phyloP scores from a whole-genome alignment of 306 rosid genomes.

The Betula pendula region DNA sequence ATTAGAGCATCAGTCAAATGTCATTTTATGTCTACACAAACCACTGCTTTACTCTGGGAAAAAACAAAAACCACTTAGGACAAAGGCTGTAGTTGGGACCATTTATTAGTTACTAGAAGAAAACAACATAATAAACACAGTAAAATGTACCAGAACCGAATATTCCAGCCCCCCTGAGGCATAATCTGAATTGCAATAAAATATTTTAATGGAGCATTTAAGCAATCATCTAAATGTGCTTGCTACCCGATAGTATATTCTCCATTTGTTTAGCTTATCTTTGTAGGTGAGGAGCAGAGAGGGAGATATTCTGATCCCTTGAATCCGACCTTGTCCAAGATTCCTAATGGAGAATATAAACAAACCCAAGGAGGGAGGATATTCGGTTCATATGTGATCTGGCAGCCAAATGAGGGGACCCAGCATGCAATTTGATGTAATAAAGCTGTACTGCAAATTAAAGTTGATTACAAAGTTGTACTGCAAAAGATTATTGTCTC shows the following conservation, averaged over 20 bases:
- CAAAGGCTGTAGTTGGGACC: slow-evolving; percentile 19
- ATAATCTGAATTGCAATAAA: slow-evolving; percentile 10
- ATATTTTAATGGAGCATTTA: too few species aligned
- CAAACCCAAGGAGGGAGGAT: slow-evolving; percentile 9
- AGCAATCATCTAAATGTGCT: slow-evolving; percentile 34
- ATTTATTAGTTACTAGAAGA: neutral
- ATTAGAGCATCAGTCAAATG: neutral
- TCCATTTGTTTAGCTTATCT: slow-evolving; percentile 49
- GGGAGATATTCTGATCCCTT: slow-evolving; percentile 30
- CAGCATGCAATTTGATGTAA: neutral
- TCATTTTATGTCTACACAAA: slow-evolving; percentile 17
- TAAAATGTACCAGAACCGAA: slow-evolving; percentile 31
- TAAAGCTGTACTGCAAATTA: neutral
- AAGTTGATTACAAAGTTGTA: neutral
- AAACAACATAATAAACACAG: slow-evolving; percentile 2
- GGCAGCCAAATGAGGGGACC: neutral
- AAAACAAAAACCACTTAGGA: slow-evolving; percentile 15
- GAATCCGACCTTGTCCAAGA: slow-evolving; percentile 43
- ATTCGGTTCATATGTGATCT: slow-evolving; percentile 25
- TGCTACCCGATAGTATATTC: slow-evolving; percentile 36
- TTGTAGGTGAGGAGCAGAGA: slow-evolving; percentile 25
- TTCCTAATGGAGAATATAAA: slow-evolving; percentile 25
- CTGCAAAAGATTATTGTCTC: too few species aligned
- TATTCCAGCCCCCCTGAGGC: slow-evolving; percentile 41
- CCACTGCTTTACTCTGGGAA: neutral